Evolutionary conservation across 1,284 basidiomycete genomes (phyloP).

Genomic region (Melampsora americana): DNA sequence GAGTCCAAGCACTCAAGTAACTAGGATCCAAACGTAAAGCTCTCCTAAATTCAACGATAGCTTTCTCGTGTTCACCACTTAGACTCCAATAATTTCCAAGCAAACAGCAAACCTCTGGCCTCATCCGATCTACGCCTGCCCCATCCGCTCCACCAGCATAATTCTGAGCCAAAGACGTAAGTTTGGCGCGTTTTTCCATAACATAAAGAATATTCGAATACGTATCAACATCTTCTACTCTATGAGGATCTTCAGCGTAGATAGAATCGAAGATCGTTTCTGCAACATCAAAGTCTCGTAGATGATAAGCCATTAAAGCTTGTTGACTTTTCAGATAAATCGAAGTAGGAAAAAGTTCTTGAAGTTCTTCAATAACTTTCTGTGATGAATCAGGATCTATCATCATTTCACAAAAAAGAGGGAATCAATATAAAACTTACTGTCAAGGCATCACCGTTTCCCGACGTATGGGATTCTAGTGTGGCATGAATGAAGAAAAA

Average conservation of each 20-base stretch:
- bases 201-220: constrained; percentile 98
- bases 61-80: constrained; percentile 87
- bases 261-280: constrained; percentile 79
- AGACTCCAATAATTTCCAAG: constrained; percentile 94
- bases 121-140: constrained; percentile 69
- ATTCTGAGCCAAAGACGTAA: constrained; percentile 87
- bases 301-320: constrained; percentile 81
- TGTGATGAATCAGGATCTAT: constrained; percentile 56
- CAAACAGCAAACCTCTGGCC: constrained; percentile 90
- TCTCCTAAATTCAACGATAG: constrained; percentile 88
- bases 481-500: constrained; percentile 87
- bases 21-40: constrained; percentile 90
- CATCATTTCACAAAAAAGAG: neutral
- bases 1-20: constrained; percentile 95
- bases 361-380: constrained; percentile 69
- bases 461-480: constrained; percentile 82
- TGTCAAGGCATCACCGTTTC: constrained; percentile 59
- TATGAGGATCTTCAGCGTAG: constrained; percentile 73
- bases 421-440: constrained; percentile 9
- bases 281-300: constrained; percentile 81
- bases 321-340: constrained; percentile 80
- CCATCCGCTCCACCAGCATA: constrained; percentile 62
- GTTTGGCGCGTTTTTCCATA: constrained; percentile 77
- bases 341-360: constrained; percentile 76
- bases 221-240: constrained; percentile 92